Conservation (phyloP, 75 land plant species). For the Sequoiadendron giganteum region DNA sequence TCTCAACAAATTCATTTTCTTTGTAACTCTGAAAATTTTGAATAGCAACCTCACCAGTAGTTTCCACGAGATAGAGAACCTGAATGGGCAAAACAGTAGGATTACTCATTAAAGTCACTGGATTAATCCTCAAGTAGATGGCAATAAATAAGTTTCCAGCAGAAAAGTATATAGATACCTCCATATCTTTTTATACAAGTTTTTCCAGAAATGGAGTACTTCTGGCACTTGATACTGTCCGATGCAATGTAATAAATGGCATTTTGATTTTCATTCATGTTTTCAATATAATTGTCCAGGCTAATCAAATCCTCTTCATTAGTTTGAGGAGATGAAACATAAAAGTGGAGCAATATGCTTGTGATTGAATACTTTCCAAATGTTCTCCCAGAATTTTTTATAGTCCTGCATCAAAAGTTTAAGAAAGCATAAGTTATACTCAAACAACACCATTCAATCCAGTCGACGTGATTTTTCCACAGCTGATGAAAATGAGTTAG, state of each 20-base stretch:
- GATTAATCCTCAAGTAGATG: background rate
- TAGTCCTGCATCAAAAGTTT: conserved; percentile 65
- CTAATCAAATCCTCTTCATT: conserved; percentile 76
- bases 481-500: too few relatives aligned
- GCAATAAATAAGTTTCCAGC: background rate
- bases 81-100: conserved; percentile 16
- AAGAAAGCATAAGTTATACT: background rate
- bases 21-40: conserved; percentile 93
- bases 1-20: conserved; percentile 96
- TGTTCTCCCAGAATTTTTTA: conserved; percentile 91
- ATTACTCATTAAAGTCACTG: background rate
- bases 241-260: conserved; percentile 94
- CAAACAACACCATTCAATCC: too few relatives aligned
- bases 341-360: conserved; percentile 88
- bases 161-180: conserved; percentile 44
- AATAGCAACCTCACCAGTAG: conserved; percentile 95
- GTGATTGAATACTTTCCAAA: conserved; percentile 90
- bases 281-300: conserved; percentile 81
- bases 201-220: conserved; percentile 95
- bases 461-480: too few relatives aligned
- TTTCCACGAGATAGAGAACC: conserved; percentile 92
- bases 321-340: conserved; percentile 84
- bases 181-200: conserved; percentile 75
- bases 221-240: conserved; percentile 90
- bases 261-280: conserved; percentile 90